These are phyloP conservation scores for Russula griseocarnosa DNA, from an alignment of 768 basidiomycete species.

Conservation along the genomic window DNA sequence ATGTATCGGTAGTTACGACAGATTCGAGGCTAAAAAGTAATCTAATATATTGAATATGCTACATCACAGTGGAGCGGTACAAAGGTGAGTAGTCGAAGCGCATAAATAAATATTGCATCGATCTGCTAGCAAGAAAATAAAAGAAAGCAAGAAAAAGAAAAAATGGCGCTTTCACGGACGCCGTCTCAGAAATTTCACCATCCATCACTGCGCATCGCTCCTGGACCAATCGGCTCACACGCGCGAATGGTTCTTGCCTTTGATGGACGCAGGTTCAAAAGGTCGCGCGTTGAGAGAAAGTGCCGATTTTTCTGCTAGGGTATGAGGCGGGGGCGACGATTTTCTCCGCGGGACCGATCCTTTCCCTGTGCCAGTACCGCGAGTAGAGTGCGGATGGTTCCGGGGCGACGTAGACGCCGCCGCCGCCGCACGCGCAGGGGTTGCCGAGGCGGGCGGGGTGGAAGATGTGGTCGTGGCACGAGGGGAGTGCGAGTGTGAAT, in stretches of 20 bases:
- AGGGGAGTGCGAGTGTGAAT: conserved; percentile 4
- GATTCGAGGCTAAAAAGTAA: neutral
- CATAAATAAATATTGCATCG: conserved; percentile 22
- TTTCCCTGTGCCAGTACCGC: conserved; percentile 27
- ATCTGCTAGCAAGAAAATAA: neutral
- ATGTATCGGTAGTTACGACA: neutral
- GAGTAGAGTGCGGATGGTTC: neutral
- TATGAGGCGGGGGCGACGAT: conserved; percentile 23
- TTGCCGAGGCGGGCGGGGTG: conserved; percentile 1
- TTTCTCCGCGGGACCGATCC: conserved; percentile 22
- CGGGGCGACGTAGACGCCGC: conserved; percentile 4
- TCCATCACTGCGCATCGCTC: neutral
- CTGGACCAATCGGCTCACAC: neutral
- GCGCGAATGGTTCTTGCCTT: conserved; percentile 14
- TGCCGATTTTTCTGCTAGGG: conserved; percentile 34
- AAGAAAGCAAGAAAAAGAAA: neutral
- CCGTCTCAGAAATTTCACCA: neutral
- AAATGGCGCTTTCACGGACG: neutral
- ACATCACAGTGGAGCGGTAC: conserved; percentile 10
- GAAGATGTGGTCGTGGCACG: neutral
- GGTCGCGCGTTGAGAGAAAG: conserved; percentile 53
- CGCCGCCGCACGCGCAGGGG: neutral
- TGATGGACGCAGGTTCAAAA: conserved; percentile 46
- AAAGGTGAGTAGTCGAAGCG: neutral
- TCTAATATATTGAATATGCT: conserved; percentile 12